phyloP scores from a whole-genome alignment of 306 rosid species.

The Medicago ruthenica region DNA sequence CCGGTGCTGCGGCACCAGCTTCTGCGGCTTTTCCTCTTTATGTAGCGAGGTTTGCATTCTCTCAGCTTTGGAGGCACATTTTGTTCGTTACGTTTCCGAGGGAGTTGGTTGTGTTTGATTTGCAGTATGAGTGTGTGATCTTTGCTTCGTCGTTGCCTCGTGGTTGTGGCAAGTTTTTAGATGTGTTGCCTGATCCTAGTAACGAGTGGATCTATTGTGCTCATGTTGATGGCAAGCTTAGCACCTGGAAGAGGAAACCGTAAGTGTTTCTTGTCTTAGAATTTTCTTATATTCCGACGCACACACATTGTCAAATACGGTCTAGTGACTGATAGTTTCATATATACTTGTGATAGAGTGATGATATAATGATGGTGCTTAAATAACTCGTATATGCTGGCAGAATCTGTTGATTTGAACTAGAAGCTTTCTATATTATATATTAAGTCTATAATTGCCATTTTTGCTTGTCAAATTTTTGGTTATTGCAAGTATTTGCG shows the following conservation, averaged over 20 bases:
- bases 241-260: conserved; percentile 94
- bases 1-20: conserved; percentile 54
- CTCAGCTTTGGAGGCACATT: conserved; percentile 82
- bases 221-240: conserved; percentile 91
- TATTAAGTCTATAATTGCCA: neutral
- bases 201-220: conserved; percentile 81
- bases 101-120: conserved; percentile 85
- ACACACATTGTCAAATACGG: neutral
- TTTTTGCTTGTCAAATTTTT: conserved; percentile 20
- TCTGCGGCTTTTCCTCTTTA: conserved; percentile 73
- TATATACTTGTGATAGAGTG: conserved; percentile 10
- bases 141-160: conserved; percentile 75
- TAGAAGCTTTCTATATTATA: neutral
- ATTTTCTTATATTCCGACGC: conserved; percentile 2
- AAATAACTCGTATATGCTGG: conserved; percentile 6
- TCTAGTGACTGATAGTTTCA: neutral
- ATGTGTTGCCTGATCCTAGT: conserved; percentile 84
- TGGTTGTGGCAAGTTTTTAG: conserved; percentile 87
- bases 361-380: conserved; percentile 8
- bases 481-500: conserved; percentile 6
- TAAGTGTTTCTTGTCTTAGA: conserved; percentile 45
- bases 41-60: conserved; percentile 62
- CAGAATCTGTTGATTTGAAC: conserved; percentile 4
- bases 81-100: conserved; percentile 85
- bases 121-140: conserved; percentile 78